Evolutionary conservation across 768 basidiomycete species (phyloP).

Genomic region (Lactarius quietus): DNA sequence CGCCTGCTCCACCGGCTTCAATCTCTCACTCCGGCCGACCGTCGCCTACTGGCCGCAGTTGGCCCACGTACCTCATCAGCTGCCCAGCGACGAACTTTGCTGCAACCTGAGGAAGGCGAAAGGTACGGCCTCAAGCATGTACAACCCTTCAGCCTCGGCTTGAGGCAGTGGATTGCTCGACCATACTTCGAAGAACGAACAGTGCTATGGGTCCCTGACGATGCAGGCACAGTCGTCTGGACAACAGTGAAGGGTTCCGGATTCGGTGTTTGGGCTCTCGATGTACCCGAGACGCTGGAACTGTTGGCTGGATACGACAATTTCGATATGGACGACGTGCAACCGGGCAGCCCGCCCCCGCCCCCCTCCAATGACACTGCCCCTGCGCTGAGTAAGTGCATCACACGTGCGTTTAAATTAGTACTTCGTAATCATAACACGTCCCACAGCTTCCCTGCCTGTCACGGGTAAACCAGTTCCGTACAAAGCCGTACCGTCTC

Average conservation of each 20-base stretch:
- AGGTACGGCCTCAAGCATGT: constrained; percentile 32
- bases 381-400: constrained; percentile 15
- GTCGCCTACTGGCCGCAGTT: constrained; percentile 42
- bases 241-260: constrained; percentile 24
- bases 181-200: constrained; percentile 24
- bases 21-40: constrained; percentile 39
- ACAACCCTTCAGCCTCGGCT: constrained; percentile 30
- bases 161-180: constrained; percentile 22
- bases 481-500: constrained; percentile 46
- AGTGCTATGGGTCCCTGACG: constrained; percentile 18
- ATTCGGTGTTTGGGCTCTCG: constrained; percentile 27
- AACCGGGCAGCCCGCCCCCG: background rate
- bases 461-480: constrained; percentile 27
- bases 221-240: constrained; percentile 17
- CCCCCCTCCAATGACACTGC: background rate
- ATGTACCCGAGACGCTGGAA: constrained; percentile 24
- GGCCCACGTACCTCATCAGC: constrained; percentile 34
- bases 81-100: constrained; percentile 28
- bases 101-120: constrained; percentile 31
- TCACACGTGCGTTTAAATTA: constrained; percentile 17
- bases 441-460: constrained; percentile 23
- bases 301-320: constrained; percentile 15
- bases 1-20: constrained; percentile 46
- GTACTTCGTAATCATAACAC: constrained; percentile 29
- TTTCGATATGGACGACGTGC: constrained; percentile 23